Conservation (phyloP, 352 stramenopile species). For the Thalassiosira pacifica region DNA sequence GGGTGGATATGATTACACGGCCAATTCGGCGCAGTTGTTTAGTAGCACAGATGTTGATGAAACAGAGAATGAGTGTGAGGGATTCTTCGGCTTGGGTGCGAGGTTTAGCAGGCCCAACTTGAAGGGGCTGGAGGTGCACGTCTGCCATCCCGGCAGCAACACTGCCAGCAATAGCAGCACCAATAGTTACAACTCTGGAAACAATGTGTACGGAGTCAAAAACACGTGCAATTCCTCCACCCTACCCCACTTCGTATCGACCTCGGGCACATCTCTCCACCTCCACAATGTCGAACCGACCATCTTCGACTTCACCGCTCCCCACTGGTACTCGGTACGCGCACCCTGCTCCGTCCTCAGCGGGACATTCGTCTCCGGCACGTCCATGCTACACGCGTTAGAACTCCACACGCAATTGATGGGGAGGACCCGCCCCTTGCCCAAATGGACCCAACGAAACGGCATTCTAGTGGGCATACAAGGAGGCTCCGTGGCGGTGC, state of each 20-base stretch:
- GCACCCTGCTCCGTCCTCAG: constrained; percentile 32
- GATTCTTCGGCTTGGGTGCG: constrained; percentile 60
- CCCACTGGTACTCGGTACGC: constrained; percentile 36
- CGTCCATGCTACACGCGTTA: constrained; percentile 40
- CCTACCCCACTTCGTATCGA: constrained; percentile 58
- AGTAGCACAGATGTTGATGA: neutral
- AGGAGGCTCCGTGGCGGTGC: constrained; percentile 44
- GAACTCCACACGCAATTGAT: constrained; percentile 47
- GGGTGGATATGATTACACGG: constrained; percentile 2
- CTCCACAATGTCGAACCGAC: constrained; percentile 54
- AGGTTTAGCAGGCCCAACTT: constrained; percentile 32
- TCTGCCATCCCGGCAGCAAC: constrained; percentile 34
- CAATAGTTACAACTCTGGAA: no score
- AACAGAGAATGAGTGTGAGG: neutral
- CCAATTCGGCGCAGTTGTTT: constrained; percentile 59
- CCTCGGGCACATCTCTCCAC: constrained; percentile 37
- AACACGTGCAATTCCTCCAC: constrained; percentile 22
- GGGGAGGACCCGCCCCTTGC: constrained; percentile 42
- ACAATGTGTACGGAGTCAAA: constrained; percentile 16
- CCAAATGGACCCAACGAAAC: constrained; percentile 61
- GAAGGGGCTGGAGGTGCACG: constrained; percentile 52
- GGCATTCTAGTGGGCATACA: constrained; percentile 56
- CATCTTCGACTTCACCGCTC: constrained; percentile 54
- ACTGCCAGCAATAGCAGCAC: neutral
- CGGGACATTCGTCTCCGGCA: constrained; percentile 38